Conservation (phyloP, 176 grass and related monocot species). For the Ensete ventricosum region DNA sequence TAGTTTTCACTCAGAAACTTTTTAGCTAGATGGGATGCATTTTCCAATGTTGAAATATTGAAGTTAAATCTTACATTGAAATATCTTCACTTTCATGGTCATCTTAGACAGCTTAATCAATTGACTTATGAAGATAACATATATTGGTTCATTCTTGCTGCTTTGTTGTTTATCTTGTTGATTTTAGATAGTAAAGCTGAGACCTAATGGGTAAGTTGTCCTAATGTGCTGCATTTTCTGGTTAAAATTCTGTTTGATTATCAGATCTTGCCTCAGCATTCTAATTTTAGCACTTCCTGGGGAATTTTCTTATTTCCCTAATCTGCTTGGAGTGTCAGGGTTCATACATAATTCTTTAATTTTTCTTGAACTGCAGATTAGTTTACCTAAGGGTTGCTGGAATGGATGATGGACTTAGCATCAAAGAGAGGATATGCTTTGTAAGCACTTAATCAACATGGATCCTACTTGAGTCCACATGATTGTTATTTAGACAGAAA, state of each 20-base stretch:
- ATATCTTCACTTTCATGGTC: background rate
- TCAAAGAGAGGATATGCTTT: conserved; percentile 48
- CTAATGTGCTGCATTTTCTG: background rate
- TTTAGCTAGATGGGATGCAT: background rate
- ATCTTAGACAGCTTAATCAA: background rate
- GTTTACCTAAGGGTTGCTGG: conserved; percentile 77
- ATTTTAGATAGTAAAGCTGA: background rate
- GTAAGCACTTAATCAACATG: conserved; percentile 24
- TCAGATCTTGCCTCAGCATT: background rate
- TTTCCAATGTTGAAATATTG: background rate
- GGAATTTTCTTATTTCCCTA: background rate
- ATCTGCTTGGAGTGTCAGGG: background rate
- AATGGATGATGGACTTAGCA: conserved; percentile 41
- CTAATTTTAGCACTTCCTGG: background rate
- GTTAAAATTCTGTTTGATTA: background rate
- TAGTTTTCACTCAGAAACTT: background rate
- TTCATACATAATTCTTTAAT: conserved; percentile 13
- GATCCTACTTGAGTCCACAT: background rate
- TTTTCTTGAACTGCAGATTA: conserved; percentile 51
- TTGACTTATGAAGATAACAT: background rate
- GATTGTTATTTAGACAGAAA: background rate
- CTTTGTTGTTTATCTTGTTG: background rate
- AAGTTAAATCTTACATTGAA: background rate
- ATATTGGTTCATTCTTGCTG: background rate
- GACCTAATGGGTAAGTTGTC: background rate